phyloP scores from a whole-genome alignment of 345 rosid genomes.

The Gossypium bickii region DNA sequence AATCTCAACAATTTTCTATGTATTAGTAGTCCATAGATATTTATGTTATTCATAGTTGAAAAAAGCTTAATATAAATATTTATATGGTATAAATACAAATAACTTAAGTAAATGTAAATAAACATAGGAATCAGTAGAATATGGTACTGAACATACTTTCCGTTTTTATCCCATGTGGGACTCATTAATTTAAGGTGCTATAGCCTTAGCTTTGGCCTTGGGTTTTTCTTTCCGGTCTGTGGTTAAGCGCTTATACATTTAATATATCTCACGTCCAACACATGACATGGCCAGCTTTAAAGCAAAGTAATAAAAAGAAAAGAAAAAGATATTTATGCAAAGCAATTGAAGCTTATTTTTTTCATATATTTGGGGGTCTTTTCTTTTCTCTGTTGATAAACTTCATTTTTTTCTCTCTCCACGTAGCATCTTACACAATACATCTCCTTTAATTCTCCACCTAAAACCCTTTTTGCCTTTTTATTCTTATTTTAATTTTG shows the following conservation, averaged over 20 bases:
- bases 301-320: constrained; percentile 39
- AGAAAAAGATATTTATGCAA: background rate
- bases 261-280: constrained; percentile 29
- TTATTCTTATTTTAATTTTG: background rate
- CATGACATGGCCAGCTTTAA: constrained; percentile 47
- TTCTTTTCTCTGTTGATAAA: background rate
- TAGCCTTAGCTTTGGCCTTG: background rate
- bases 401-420: background rate
- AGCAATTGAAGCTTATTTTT: background rate
- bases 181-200: background rate
- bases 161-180: constrained; percentile 15
- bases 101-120: background rate
- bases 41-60: too few relatives aligned
- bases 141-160: background rate
- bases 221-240: background rate
- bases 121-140: background rate
- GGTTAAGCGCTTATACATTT: background rate
- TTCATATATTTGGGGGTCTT: background rate
- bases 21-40: background rate
- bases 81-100: too few relatives aligned
- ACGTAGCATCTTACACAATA: background rate
- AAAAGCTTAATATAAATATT: too few relatives aligned
- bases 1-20: background rate
- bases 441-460: background rate
- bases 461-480: background rate